Evolutionary conservation across 2,329 filamentous ascomycete species (phyloP).

Genomic region (Scortechinia acanthostroma): DNA sequence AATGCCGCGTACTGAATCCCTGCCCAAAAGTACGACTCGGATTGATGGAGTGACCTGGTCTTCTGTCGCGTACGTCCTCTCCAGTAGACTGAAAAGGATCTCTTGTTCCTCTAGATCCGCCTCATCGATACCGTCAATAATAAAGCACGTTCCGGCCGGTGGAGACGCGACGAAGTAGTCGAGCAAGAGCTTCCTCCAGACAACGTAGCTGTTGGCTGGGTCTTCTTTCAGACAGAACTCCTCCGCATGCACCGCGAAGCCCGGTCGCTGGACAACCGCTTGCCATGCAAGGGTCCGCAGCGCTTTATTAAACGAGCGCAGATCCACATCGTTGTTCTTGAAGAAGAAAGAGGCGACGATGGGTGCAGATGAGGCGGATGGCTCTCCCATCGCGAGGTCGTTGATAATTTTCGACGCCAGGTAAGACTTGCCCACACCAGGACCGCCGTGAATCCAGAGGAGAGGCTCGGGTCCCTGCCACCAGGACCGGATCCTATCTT

Average conservation of each 20-base stretch:
- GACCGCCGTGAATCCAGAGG: slow-evolving; percentile 3
- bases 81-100: no score
- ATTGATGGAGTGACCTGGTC: background rate
- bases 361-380: background rate
- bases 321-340: slow-evolving; percentile 4
- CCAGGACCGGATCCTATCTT: slow-evolving; percentile 3
- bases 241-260: no score
- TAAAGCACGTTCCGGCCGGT: no score
- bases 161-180: no score
- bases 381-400: background rate
- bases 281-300: slow-evolving; percentile 3
- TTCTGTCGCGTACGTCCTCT: no score
- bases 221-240: no score
- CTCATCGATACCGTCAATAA: no score
- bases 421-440: slow-evolving; percentile 3
- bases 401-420: slow-evolving; percentile 3
- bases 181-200: no score
- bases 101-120: no score
- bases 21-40: slow-evolving; percentile 2
- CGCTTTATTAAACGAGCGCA: slow-evolving; percentile 3
- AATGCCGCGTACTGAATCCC: no score
- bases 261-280: no score
- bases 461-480: slow-evolving; percentile 3
- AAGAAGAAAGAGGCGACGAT: slow-evolving; percentile 3
- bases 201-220: no score